Base-by-base conservation (phyloP, 768 basidiomycete species). In the Phaffia tasmanica region DNA sequence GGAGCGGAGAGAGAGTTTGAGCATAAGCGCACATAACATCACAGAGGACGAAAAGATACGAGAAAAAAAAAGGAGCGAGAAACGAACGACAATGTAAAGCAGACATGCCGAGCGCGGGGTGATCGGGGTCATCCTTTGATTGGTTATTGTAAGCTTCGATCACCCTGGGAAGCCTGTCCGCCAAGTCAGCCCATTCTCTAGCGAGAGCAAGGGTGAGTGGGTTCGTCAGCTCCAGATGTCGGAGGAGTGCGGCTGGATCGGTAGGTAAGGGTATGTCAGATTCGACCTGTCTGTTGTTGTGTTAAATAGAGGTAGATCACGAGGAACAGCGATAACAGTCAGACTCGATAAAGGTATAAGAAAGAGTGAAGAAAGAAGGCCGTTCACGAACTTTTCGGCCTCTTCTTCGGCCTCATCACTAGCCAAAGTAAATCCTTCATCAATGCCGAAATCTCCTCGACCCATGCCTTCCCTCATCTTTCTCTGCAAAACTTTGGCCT, bases 21-120 rank as follows among this genome's bases (percentile, higher is more conserved):
- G 67, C 23, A 48, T 47, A 49, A 53, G 29, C 50, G 63, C 23
- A 42, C 2, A n/a, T 56, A 46, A 21, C 46, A 64, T 48, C 11
- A 23, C 55, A 53, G 32, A 5, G 21, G n/a, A 49, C 15, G 27
- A 0, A 32, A 5, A 6, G 21, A 23, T 7, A 50, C 35, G 21
- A 23, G 1, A 65, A 46, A 23, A 63, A 32, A 21, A 30, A 54
- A 18, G 9, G 35, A 58, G 49, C 15, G 35, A 46, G 56, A 53
- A 6, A 81, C 89, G 77, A 74, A 91, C 93, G 93, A 74, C 94
- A 89, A 77, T 94, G 86, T 54, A 93, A 78, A 73, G 92, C 87
- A 60, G 85, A 76, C 80, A 93, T 83, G 59, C 87, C 87, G 29
- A 84, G 78, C 64, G 79, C 80, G 4, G 84, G 78, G n/a, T 80